Evolutionary conservation across 805 yeast species (phyloP).

Genomic region (Starmerella geochares): DNA sequence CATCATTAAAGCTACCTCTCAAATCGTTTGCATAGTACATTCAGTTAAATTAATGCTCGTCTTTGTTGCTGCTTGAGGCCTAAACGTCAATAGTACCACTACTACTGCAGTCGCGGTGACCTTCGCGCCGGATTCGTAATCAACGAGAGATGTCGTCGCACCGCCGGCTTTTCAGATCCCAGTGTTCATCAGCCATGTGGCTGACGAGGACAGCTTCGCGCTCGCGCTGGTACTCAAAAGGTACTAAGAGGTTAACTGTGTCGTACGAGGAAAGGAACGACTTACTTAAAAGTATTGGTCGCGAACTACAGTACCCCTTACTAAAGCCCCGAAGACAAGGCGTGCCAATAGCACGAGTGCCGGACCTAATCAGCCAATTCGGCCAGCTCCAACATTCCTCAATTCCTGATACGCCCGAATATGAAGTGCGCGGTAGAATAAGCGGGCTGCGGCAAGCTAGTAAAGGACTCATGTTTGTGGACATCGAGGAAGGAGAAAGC

Average conservation of each 20-base stretch:
- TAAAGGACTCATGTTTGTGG: constrained; percentile 58
- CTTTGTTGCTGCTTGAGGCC: no score
- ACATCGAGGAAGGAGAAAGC: constrained; percentile 44
- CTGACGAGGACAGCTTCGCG: neutral
- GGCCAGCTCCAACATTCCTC: constrained; percentile 10
- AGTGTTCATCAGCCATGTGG: neutral
- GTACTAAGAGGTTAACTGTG: constrained; percentile 13
- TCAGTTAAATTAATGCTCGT: no score
- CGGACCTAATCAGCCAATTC: constrained; percentile 4
- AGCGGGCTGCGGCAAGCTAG: constrained; percentile 52
- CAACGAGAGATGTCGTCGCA: no score
- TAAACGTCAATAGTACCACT: no score
- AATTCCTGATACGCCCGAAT: constrained; percentile 13
- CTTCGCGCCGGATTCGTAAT: no score
- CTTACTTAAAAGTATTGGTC: neutral
- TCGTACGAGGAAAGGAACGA: constrained; percentile 23
- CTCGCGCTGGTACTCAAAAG: constrained; percentile 5
- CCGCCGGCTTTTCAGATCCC: neutral
- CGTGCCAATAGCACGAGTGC: constrained; percentile 4
- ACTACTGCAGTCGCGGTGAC: no score
- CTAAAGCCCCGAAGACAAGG: constrained; percentile 3
- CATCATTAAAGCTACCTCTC: no score
- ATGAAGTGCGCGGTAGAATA: constrained; percentile 42
- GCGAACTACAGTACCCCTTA: constrained; percentile 13
- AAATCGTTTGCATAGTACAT: no score